Base-by-base conservation (phyloP, 352 stramenopile genomes). In the Pythium oligandrum region DNA sequence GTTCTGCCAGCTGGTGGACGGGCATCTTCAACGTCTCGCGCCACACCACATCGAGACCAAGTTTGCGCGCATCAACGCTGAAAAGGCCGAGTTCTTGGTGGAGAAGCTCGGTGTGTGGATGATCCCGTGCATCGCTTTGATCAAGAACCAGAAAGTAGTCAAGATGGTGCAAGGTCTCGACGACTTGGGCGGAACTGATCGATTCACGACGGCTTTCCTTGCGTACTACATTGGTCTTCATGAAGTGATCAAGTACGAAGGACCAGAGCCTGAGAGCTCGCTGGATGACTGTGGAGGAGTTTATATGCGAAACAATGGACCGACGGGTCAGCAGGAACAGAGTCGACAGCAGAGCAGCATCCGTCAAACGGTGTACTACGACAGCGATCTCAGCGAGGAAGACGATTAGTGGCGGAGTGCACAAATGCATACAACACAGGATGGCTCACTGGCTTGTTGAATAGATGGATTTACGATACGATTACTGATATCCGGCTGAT, bases 161-260 rank as follows among this genome's bases (percentile, higher is more conserved):
- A 97, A 98, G 78, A 97, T 98, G 70, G 79, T 99, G 46, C 75
- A 92, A 53, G 96, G 96, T 0, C 89, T 98, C 63, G 93, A 98
- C 68, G 95, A 98, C 54, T 57, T 99, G 31, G 96, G 96, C 40
- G 93, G 95, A 44, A 88, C 74, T 0, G 85, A 97, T 56, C 91
- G 98, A 59, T 98, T 98, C 78, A 85, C 81, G 8, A 96, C 90
- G 0, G 78, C 93, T 47, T 95, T 90, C 53, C 70, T 98, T 35
- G 94, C 89, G 5, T 97, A 90, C 64, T 96, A 97, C 37, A 77
- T 98, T 32, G 77, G 83, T 12, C 66, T 78, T 33, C 88, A 99
- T 38, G 92, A 97, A 40, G 96, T 98, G 50, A 90, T 98, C 70
- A 98, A 97, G 63, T 96, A 93, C 49, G 98, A 98, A 63, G 98